phyloP scores from a whole-genome alignment of 2,329 filamentous ascomycete genomes.

The Atkinsonella hypoxylon region DNA sequence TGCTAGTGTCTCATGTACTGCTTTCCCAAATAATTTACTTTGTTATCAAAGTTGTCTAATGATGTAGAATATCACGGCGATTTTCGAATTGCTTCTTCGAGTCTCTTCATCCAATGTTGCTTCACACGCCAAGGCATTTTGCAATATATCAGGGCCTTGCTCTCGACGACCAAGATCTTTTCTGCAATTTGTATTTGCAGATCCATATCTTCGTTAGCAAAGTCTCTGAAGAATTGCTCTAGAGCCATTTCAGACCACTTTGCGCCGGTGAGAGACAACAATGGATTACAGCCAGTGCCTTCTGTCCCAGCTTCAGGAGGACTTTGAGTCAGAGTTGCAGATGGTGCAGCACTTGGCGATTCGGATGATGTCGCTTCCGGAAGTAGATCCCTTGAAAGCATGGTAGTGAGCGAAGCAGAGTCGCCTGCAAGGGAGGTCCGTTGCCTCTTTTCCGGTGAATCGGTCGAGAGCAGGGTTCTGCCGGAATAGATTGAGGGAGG shows the following conservation, averaged over 20 bases:
- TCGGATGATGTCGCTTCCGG: background rate
- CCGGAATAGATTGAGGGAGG: slow-evolving; percentile 17
- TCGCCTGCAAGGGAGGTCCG: slow-evolving; percentile 18
- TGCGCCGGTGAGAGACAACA: slow-evolving; percentile 25
- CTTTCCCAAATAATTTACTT: background rate
- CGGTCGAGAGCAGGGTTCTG: slow-evolving; percentile 18
- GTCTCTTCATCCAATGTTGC: slow-evolving; percentile 42
- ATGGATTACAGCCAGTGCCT: slow-evolving; percentile 10
- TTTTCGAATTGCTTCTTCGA: slow-evolving; percentile 26
- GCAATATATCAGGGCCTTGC: slow-evolving; percentile 50
- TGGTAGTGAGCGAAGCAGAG: background rate
- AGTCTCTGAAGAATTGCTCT: slow-evolving; percentile 47
- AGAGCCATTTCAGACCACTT: slow-evolving; percentile 46
- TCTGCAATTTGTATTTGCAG: slow-evolving; percentile 48
- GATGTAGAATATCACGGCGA: background rate
- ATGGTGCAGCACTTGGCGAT: slow-evolving; percentile 1
- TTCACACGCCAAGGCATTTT: slow-evolving; percentile 43
- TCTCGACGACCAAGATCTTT: slow-evolving; percentile 44
- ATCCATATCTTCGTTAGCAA: slow-evolving; percentile 43
- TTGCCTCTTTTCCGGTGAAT: slow-evolving; percentile 22
- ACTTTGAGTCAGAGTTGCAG: background rate
- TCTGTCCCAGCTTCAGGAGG: background rate
- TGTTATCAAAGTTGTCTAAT: background rate
- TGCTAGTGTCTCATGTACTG: background rate
- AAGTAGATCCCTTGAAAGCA: background rate